Conservation (phyloP, 352 stramenopile species). For the Globisporangium perplexum region DNA sequence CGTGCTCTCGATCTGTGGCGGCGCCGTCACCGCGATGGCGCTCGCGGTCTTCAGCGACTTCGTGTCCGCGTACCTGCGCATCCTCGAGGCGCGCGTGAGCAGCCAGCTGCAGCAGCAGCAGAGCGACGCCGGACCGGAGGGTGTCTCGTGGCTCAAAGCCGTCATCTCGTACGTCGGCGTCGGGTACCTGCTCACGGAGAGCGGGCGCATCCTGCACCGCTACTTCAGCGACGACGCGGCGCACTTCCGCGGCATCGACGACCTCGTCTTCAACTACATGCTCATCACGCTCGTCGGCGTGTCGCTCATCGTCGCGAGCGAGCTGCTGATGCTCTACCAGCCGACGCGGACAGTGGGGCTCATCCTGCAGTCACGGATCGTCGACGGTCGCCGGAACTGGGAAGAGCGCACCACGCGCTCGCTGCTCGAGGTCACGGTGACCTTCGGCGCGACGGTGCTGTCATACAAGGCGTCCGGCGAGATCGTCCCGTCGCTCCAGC, state of each 20-base stretch:
- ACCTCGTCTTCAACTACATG: conserved; percentile 64
- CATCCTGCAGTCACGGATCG: conserved; percentile 64
- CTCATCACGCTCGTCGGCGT: conserved; percentile 69
- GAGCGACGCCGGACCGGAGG: conserved; percentile 18
- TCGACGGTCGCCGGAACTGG: conserved; percentile 66
- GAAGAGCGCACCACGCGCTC: conserved; percentile 50
- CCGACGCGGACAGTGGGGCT: conserved; percentile 53
- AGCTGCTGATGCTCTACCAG: conserved; percentile 65
- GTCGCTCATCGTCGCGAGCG: conserved; percentile 70
- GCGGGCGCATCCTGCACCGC: conserved; percentile 30
- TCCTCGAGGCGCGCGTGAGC: conserved; percentile 41
- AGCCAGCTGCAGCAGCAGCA: conserved; percentile 16
- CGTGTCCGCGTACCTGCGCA: conserved; percentile 41
- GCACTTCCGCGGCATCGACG: conserved; percentile 38
- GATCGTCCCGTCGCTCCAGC: conserved; percentile 62
- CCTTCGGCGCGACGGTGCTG: conserved; percentile 49
- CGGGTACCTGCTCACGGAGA: conserved; percentile 59
- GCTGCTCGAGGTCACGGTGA: conserved; percentile 48
- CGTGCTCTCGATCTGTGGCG: conserved; percentile 36
- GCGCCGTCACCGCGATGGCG: conserved; percentile 28
- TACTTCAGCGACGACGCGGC: conserved; percentile 34
- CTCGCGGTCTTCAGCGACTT: conserved; percentile 57
- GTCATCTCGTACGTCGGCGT: conserved; percentile 57
- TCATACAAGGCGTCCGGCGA: conserved; percentile 51
- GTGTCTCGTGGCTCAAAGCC: conserved; percentile 65